phyloP scores from a whole-genome alignment of 2,329 filamentous ascomycete genomes.

The Epichloe typhina region DNA sequence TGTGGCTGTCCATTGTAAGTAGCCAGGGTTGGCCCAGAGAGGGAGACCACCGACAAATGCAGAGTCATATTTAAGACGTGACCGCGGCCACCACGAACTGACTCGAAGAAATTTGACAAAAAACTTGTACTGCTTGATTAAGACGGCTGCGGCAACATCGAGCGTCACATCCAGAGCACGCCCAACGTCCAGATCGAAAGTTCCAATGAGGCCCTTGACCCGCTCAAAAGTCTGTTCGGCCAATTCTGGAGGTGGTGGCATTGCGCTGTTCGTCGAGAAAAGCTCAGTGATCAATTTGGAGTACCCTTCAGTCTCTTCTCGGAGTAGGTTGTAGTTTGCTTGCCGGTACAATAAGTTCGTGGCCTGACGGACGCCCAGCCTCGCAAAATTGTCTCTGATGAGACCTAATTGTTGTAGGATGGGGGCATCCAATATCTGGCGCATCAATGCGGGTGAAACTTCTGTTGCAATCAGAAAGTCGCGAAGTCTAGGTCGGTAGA shows the following conservation, averaged over 20 bases:
- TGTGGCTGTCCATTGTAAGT: conserved; percentile 45
- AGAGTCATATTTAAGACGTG: conserved; percentile 29
- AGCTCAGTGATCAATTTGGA: conserved; percentile 93
- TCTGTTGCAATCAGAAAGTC: conserved; percentile 59
- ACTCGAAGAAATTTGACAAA: conserved; percentile 85
- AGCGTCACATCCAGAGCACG: conserved; percentile 87
- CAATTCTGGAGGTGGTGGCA: conserved; percentile 59
- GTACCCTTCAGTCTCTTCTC: conserved; percentile 94
- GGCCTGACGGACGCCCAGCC: conserved; percentile 74
- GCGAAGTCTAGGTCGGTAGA: conserved; percentile 39
- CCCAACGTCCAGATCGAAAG: conserved; percentile 93
- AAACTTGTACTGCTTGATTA: conserved; percentile 87
- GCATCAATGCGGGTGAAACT: conserved; percentile 60
- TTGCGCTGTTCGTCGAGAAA: conserved; percentile 71
- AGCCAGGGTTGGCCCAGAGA: conserved; percentile 68
- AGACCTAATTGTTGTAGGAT: conserved; percentile 65
- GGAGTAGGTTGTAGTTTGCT: conserved; percentile 88
- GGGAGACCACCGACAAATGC: conserved; percentile 54
- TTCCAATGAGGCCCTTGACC: conserved; percentile 88
- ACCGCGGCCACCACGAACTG: conserved; percentile 94
- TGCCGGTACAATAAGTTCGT: conserved; percentile 92
- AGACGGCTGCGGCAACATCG: conserved; percentile 84
- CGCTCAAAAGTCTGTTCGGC: conserved; percentile 80
- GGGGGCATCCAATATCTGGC: conserved; percentile 68
- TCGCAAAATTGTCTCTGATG: conserved; percentile 72